Conservation (phyloP, 1,139 yeast species). For the Ogataea hybrid region DNA sequence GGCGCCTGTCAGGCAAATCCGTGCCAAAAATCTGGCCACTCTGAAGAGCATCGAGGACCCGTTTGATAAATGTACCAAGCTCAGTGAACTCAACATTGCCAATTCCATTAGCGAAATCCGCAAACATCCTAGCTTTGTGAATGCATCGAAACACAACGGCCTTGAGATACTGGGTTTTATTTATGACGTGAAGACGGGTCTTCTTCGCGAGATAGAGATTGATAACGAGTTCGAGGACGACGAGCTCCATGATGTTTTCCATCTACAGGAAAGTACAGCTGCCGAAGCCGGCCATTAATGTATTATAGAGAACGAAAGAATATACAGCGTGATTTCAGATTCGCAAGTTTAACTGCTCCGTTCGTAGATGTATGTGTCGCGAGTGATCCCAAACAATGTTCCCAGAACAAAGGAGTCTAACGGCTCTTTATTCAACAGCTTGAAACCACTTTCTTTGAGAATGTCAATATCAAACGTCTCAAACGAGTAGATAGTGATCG, state of each 20-base stretch:
- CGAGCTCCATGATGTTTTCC: constrained; percentile 43
- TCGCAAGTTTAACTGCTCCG: not conserved
- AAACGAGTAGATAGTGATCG: constrained; percentile 52
- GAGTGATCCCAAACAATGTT: constrained; percentile 11
- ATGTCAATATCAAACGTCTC: constrained; percentile 41
- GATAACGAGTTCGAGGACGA: constrained; percentile 49
- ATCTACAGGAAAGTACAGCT: constrained; percentile 32
- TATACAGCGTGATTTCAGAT: constrained; percentile 1
- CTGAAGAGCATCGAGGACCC: constrained; percentile 51
- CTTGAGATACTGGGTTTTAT: constrained; percentile 86
- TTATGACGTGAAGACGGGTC: constrained; percentile 83
- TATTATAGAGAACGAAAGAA: constrained; percentile 3
- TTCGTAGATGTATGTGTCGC: constrained; percentile 11
- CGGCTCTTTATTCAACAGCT: constrained; percentile 4
- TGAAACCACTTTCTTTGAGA: constrained; percentile 37
- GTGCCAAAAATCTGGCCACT: constrained; percentile 50
- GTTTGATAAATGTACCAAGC: constrained; percentile 56
- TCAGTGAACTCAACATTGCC: constrained; percentile 79
- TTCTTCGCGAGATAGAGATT: constrained; percentile 51
- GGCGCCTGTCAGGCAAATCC: constrained; percentile 67
- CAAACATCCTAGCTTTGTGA: constrained; percentile 72
- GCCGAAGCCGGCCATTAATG: constrained; percentile 12
- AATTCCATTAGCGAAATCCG: constrained; percentile 56
- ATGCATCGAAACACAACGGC: constrained; percentile 68
- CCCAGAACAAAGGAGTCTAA: constrained; percentile 5